Conservation (phyloP, 140 eudicot genomes). For the Oenanthe javanica region DNA sequence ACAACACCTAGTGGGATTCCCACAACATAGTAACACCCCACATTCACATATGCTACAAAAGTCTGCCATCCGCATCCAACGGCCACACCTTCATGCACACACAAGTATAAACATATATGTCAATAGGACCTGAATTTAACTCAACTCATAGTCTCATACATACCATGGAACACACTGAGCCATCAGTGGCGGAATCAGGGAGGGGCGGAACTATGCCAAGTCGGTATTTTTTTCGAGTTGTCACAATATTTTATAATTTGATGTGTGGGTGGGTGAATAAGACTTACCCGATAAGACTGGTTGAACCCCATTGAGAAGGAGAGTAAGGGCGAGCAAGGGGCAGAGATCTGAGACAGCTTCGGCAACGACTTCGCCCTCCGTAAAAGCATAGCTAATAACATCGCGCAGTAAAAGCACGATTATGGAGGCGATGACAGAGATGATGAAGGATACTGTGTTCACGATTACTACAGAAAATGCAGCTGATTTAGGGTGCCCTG, state of each 20-base stretch:
- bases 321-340: constrained; percentile 9
- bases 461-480: constrained; percentile 8
- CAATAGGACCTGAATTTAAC: no score
- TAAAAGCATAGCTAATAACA: constrained; percentile 5
- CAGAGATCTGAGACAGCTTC: constrained; percentile 9
- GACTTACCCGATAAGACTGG: neutral
- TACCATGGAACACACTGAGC: no score
- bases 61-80: constrained; percentile 13
- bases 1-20: neutral
- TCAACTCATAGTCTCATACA: no score
- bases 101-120: neutral
- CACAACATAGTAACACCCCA: constrained; percentile 8
- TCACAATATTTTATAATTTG: no score
- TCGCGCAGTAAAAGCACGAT: neutral
- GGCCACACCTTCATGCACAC: neutral
- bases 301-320: constrained; percentile 11
- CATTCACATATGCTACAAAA: constrained; percentile 9
- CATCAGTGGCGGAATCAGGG: no score
- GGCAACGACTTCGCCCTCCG: neutral
- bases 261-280: no score
- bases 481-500: constrained; percentile 7
- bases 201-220: no score
- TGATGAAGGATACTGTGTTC: neutral
- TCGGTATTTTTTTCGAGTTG: no score
- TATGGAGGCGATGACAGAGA: neutral